Conservation (phyloP, 768 basidiomycete species). For the Ramaria rubella region DNA sequence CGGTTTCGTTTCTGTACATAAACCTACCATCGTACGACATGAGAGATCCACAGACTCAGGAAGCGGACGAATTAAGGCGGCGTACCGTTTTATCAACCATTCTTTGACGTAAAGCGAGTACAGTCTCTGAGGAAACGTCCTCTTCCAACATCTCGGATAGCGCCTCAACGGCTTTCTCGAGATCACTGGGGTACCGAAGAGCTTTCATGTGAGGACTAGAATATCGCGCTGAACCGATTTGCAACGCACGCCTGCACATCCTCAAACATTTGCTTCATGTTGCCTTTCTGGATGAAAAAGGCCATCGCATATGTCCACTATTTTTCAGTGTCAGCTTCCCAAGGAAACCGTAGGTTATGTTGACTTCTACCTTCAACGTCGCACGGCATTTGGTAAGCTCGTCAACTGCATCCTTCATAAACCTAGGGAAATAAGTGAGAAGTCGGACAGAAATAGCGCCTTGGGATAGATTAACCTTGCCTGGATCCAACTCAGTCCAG, state of each 20-base stretch:
- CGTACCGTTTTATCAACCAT: slow-evolving; percentile 15
- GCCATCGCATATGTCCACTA: slow-evolving; percentile 17
- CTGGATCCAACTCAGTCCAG: slow-evolving; percentile 14
- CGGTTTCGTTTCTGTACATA: slow-evolving; percentile 16
- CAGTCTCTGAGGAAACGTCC: slow-evolving; percentile 3
- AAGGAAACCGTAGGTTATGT: neutral
- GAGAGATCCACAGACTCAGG: too few relatives aligned
- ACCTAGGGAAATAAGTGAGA: neutral
- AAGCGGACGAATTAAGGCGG: neutral
- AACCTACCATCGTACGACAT: slow-evolving; percentile 9
- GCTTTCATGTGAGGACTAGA: neutral
- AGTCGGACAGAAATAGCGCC: neutral
- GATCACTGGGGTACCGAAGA: slow-evolving; percentile 10
- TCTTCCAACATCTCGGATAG: slow-evolving; percentile 14
- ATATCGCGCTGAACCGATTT: neutral
- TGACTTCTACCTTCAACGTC: slow-evolving; percentile 11
- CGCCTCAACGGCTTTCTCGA: slow-evolving; percentile 14
- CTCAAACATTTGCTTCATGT: slow-evolving; percentile 16
- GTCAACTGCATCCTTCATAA: slow-evolving; percentile 14
- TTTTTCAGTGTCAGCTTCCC: neutral
- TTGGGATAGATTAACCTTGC: neutral
- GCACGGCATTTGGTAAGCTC: slow-evolving; percentile 13
- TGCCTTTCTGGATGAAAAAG: slow-evolving; percentile 10
- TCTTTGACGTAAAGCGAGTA: slow-evolving; percentile 10
- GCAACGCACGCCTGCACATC: slow-evolving; percentile 14